Percentiles rank a stretch among this genome's conserved stretches.
Evolutionary conservation across 352 stramenopile species (phyloP).

Genomic region (Salisapilia sapeloensis): DNA sequence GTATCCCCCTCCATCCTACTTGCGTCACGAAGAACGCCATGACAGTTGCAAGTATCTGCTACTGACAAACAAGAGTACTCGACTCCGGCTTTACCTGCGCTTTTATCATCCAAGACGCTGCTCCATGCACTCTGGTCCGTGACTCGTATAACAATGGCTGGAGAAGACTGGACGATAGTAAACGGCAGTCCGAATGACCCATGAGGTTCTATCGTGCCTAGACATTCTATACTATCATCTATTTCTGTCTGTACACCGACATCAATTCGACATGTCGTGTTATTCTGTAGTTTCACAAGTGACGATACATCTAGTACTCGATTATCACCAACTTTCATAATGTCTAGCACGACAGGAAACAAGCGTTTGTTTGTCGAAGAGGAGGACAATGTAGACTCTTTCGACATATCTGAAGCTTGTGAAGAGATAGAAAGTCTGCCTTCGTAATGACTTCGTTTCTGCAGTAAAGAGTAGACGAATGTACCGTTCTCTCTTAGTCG

Average conservation of each 20-base stretch:
- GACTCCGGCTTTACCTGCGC: too few relatives aligned
- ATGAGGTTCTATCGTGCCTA: slow-evolving; percentile 46
- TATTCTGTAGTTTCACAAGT: slow-evolving; percentile 60
- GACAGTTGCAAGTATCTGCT: slow-evolving; percentile 30
- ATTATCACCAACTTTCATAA: slow-evolving; percentile 45
- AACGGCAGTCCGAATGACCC: slow-evolving; percentile 49
- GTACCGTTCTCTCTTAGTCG: slow-evolving; percentile 60
- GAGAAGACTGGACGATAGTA: slow-evolving; percentile 29
- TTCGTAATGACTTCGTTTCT: slow-evolving; percentile 6
- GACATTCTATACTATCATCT: slow-evolving; percentile 30
- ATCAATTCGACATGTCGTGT: slow-evolving; percentile 32
- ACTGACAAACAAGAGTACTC: slow-evolving; percentile 57
- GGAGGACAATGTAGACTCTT: slow-evolving; percentile 1
- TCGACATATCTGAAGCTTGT: too few relatives aligned
- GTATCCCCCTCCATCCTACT: too few relatives aligned
- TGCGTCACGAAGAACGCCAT: slow-evolving; percentile 44
- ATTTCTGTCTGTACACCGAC: slow-evolving; percentile 38
- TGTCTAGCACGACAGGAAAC: slow-evolving; percentile 55
- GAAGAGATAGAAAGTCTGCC: too few relatives aligned
- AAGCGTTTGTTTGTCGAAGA: slow-evolving; percentile 2
- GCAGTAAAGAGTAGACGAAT: slow-evolving; percentile 53
- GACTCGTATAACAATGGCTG: too few relatives aligned
- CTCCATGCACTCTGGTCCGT: too few relatives aligned
- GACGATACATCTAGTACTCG: slow-evolving; percentile 70
- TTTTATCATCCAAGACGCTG: too few relatives aligned